Evolutionary conservation across 1,284 basidiomycete species (phyloP).

Genomic region (Athelia psychrophila): DNA sequence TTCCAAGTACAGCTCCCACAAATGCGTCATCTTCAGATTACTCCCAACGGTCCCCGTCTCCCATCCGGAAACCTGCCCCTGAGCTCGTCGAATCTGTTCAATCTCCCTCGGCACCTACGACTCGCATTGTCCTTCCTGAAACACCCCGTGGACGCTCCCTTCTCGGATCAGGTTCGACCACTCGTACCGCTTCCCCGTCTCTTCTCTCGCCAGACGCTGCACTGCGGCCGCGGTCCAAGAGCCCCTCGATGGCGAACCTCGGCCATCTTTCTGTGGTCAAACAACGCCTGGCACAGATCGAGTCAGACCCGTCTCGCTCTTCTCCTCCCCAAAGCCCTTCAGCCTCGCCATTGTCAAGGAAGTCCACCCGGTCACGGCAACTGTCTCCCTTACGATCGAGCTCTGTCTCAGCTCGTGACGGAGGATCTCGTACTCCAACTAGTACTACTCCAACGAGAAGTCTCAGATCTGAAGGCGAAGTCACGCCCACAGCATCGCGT

Average conservation of each 20-base stretch:
- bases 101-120: constrained; percentile 11
- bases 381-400: neutral
- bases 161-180: neutral
- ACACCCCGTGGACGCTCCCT: neutral
- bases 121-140: constrained; percentile 9
- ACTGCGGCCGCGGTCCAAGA: constrained; percentile 29
- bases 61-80: constrained; percentile 2
- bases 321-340: neutral
- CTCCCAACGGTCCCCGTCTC: neutral
- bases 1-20: neutral
- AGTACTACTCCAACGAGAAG: too few species aligned
- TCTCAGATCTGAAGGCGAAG: neutral
- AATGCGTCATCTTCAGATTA: neutral
- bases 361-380: neutral
- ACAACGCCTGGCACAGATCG: constrained; percentile 48
- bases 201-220: constrained; percentile 14
- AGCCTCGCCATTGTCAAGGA: neutral
- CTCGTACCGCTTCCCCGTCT: constrained; percentile 14
- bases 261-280: constrained; percentile 48
- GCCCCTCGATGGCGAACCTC: constrained; percentile 52
- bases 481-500: neutral
- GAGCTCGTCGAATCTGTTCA: constrained; percentile 10
- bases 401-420: too few species aligned
- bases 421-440: too few species aligned
- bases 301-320: constrained; percentile 15